Conservation (phyloP, 139 green algal genomes). For the Micractinium sp. region DNA sequence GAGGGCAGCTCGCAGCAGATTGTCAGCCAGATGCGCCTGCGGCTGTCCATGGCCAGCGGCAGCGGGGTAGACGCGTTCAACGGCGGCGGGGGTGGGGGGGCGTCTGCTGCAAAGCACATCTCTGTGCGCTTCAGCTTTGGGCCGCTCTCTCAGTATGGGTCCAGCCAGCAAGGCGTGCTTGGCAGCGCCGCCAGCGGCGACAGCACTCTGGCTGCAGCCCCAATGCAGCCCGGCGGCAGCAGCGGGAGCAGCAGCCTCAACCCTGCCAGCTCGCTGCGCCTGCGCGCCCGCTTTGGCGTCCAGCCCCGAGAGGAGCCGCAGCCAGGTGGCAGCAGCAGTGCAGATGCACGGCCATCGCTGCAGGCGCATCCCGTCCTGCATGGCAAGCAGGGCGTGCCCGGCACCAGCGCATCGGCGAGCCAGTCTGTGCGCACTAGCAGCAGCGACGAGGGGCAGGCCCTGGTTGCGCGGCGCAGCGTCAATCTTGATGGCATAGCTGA, state of each 20-base stretch:
- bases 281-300: not conserved
- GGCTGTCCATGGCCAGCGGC: conserved; percentile 10
- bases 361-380: no score
- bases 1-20: not conserved
- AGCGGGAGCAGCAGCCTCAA: not conserved
- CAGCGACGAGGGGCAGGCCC: not conserved
- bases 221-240: not conserved
- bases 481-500: not conserved
- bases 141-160: not conserved
- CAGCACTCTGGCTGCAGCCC: no score
- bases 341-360: no score
- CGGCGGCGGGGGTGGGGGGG: not conserved
- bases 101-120: not conserved
- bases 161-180: not conserved
- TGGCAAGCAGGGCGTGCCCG: no score
- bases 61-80: not conserved
- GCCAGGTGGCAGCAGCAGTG: no score
- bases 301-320: not conserved
- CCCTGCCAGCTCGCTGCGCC: not conserved
- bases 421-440: not conserved
- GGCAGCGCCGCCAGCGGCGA: not conserved
- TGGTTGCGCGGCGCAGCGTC: not conserved
- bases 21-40: not conserved
- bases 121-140: not conserved
- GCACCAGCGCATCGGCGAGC: no score